Conservation (phyloP, 495 filamentous ascomycete species). For the Parathielavia appendiculata region DNA sequence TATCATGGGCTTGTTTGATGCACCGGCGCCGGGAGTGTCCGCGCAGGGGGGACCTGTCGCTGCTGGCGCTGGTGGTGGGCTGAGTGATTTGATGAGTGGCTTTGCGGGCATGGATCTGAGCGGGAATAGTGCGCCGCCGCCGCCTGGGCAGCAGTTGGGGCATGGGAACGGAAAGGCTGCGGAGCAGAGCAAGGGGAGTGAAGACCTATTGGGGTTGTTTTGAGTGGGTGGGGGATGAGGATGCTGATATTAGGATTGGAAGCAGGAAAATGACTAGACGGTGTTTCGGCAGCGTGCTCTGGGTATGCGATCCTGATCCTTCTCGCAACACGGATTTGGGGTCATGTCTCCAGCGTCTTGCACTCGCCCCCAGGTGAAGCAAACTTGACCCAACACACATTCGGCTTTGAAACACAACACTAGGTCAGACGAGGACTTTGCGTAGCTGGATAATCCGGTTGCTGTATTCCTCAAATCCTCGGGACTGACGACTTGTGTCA, state of each 20-base stretch:
- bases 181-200: slow-evolving; percentile 62
- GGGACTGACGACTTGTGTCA: too few relatives aligned
- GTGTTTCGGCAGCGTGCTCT: background rate
- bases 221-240: slow-evolving; percentile 29
- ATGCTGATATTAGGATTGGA: background rate
- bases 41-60: slow-evolving; percentile 16
- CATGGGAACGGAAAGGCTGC: slow-evolving; percentile 22
- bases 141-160: slow-evolving; percentile 46
- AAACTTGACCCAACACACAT: too few relatives aligned
- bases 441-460: too few relatives aligned
- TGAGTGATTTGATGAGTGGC: slow-evolving; percentile 71
- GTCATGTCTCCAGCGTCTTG: too few relatives aligned
- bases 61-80: slow-evolving; percentile 14
- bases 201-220: slow-evolving; percentile 88
- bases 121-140: slow-evolving; percentile 53
- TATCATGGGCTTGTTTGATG: slow-evolving; percentile 79
- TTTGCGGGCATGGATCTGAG: slow-evolving; percentile 76
- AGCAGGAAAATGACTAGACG: slow-evolving; percentile 1
- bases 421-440: too few relatives aligned
- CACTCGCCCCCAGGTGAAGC: background rate
- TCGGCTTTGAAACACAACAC: too few relatives aligned
- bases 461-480: too few relatives aligned
- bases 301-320: background rate
- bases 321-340: background rate
- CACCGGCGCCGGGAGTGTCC: slow-evolving; percentile 31